Percentiles rank a stretch among this genome's conserved stretches.
phyloP scores from a whole-genome alignment of 306 rosid genomes.

The Prunus mume region DNA sequence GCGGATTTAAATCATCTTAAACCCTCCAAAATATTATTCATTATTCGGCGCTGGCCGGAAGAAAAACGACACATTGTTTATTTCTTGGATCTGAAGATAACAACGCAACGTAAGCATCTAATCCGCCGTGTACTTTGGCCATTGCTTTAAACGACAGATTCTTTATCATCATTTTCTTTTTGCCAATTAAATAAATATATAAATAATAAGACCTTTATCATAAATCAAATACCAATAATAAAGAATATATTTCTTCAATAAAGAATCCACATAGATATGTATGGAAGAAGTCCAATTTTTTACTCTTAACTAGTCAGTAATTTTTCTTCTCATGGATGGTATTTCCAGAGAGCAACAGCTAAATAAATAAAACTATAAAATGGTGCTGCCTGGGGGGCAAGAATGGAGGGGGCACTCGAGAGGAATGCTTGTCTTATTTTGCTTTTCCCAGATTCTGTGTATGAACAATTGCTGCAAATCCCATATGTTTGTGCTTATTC shows the following conservation, averaged over 20 bases:
- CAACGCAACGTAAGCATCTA: background rate
- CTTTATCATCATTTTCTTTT: too few relatives aligned
- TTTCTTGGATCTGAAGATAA: background rate
- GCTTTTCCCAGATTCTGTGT: conserved; percentile 21
- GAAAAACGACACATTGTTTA: background rate
- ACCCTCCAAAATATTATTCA: background rate
- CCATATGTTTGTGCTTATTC: conserved; percentile 34
- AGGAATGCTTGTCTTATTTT: conserved; percentile 53
- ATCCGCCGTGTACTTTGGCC: background rate
- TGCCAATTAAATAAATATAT: too few relatives aligned
- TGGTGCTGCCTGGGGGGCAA: conserved; percentile 13
- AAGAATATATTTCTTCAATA: conserved; percentile 21
- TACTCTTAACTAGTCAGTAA: background rate
- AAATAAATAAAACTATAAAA: background rate
- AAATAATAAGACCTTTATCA: too few relatives aligned
- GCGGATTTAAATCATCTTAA: background rate
- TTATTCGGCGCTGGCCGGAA: background rate
- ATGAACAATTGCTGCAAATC: conserved; percentile 15
- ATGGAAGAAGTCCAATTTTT: background rate
- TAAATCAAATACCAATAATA: conserved; percentile 4
- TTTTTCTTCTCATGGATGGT: background rate
- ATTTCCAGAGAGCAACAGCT: background rate
- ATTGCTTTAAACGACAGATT: background rate
- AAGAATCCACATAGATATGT: conserved; percentile 2
- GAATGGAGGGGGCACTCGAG: conserved; percentile 48